A percentile compares a stretch with the other conserved stretches of the same genome.
Conservation (phyloP, 495 filamentous ascomycete genomes). For the Aspergillus cristatus region DNA sequence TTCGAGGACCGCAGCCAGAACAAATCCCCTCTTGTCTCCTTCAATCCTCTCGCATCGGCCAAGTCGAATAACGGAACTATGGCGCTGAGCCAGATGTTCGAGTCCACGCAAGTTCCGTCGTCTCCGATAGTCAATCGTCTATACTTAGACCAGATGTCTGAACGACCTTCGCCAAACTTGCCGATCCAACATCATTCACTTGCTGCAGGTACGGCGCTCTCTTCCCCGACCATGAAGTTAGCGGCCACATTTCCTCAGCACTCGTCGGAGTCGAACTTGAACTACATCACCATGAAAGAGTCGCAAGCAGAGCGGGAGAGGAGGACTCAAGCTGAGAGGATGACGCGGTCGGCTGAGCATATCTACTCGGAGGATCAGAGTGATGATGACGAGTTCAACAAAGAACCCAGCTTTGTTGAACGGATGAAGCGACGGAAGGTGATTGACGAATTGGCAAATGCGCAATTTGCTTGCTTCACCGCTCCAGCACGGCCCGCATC, state of each 20-base stretch:
- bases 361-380: slow-evolving; percentile 32
- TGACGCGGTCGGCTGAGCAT: slow-evolving; percentile 31
- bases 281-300: slow-evolving; percentile 43
- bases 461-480: slow-evolving; percentile 32
- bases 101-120: slow-evolving; percentile 43
- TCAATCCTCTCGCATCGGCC: slow-evolving; percentile 38
- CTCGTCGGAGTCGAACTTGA: slow-evolving; percentile 37
- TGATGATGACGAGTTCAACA: slow-evolving; percentile 40
- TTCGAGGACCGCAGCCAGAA: slow-evolving; percentile 16
- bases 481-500: slow-evolving; percentile 21
- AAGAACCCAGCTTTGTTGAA: slow-evolving; percentile 34
- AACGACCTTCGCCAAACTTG: slow-evolving; percentile 45
- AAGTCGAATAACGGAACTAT: slow-evolving; percentile 34
- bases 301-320: slow-evolving; percentile 34
- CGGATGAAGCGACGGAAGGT: slow-evolving; percentile 25
- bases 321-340: slow-evolving; percentile 24
- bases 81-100: slow-evolving; percentile 43
- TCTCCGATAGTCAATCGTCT: slow-evolving; percentile 36
- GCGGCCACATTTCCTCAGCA: slow-evolving; percentile 26
- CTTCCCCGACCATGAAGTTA: slow-evolving; percentile 31
- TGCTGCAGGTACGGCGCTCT: slow-evolving; percentile 21
- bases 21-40: slow-evolving; percentile 32
- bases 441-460: slow-evolving; percentile 28
- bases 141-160: slow-evolving; percentile 33
- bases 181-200: slow-evolving; percentile 33